These are phyloP conservation scores for Psidium guajava DNA, from an alignment of 345 rosid species.

Conservation along the genomic window DNA sequence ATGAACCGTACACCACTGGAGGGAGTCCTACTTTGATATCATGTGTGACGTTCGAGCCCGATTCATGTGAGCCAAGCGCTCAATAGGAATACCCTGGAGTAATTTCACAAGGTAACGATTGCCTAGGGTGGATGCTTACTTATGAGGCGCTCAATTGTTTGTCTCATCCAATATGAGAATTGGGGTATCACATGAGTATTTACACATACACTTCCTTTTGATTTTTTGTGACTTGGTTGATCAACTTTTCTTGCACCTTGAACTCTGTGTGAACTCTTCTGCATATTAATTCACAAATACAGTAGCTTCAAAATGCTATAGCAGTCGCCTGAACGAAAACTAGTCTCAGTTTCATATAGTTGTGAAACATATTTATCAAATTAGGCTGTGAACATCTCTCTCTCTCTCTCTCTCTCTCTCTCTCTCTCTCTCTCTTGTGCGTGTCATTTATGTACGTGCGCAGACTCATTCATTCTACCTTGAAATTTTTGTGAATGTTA, in stretches of 20 bases:
- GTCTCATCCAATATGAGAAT: background rate
- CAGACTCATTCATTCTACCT: background rate
- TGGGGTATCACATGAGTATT: background rate
- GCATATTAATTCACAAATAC: background rate
- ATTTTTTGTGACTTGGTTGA: background rate
- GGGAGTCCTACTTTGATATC: background rate
- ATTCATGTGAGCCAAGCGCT: background rate
- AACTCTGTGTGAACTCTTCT: background rate
- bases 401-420: background rate
- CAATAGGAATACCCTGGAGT: background rate
- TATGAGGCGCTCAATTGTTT: background rate
- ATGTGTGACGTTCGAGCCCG: background rate
- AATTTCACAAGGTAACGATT: background rate
- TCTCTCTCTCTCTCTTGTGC: background rate
- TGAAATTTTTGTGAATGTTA: background rate
- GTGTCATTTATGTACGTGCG: background rate
- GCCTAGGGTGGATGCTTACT: background rate
- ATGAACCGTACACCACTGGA: background rate
- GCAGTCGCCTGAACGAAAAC: background rate
- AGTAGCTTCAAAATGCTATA: background rate
- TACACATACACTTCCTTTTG: background rate
- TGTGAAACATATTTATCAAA: background rate
- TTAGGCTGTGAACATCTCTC: background rate
- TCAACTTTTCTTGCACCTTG: background rate
- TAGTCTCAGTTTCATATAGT: background rate